Base-by-base conservation (phyloP, 2,329 filamentous ascomycete genomes). In the Thielaviopsis euricoi region DNA sequence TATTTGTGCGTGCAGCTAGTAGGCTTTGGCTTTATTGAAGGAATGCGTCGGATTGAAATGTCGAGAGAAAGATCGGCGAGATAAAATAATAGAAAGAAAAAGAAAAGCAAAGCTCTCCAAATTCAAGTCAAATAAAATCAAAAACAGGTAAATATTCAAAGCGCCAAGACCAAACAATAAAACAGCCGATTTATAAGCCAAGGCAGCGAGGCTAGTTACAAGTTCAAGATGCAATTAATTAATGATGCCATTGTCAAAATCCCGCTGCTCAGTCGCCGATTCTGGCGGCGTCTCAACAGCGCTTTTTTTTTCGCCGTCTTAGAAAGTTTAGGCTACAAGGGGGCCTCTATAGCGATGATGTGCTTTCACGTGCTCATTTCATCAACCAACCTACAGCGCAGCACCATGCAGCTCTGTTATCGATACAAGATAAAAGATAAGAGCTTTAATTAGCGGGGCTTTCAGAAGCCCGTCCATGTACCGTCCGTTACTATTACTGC, bases 361-460 rank as follows among this genome's bases (percentile, higher is more conserved):
- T 57, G 58, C 51, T 60, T 60, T 57, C 58, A 60, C 58, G 58
- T 60, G 58, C 25, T 23, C 53, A 56, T 50, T 49, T 48, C n/a
- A n/a, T n/a, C n/a, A n/a, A n/a, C n/a, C n/a, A n/a, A n/a, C n/a
- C n/a, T n/a, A n/a, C n/a, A n/a, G n/a, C n/a, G n/a, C n/a, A n/a
- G n/a, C n/a, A n/a, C n/a, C n/a, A n/a, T n/a, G n/a, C n/a, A 50
- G 26, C 23, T 48, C 15, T 25, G 12, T 52, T 33, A 33, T 26
- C 50, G 50, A 52, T 26, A 26, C 5, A 4, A 6, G 23, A 33
- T 33, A 33, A 33, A 10, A 33, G 29, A 33, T 33, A 33, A 33
- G 29, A 33, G 29, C 29, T 33, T 2, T 33, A 6, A 10, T 33
- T 6, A 33, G 29, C 29, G 29, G 29, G 29, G 29, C 4, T 4